phyloP scores from a whole-genome alignment of 1,139 yeast genomes.

The Diutina sp. region DNA sequence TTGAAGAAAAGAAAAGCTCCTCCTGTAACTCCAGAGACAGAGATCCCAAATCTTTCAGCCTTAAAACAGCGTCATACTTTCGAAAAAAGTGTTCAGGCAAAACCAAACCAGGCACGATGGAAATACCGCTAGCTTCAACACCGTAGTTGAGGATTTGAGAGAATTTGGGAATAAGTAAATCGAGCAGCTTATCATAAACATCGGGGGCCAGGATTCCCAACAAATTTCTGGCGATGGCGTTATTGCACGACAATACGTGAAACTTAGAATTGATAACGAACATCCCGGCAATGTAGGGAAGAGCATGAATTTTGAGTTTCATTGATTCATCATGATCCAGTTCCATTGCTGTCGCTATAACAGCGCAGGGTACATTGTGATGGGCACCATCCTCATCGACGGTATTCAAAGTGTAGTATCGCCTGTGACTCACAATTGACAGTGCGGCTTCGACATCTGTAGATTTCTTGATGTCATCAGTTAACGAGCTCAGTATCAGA shows the following conservation, averaged over 20 bases:
- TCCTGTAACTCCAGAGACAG: conserved; percentile 14
- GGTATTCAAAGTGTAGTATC: conserved; percentile 51
- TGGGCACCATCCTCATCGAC: conserved; percentile 16
- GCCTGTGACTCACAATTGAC: conserved; percentile 28
- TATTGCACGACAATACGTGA: conserved; percentile 53
- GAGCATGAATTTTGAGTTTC: conserved; percentile 52
- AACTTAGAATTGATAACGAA: conserved; percentile 45
- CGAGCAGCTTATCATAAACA: conserved; percentile 38
- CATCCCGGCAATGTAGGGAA: conserved; percentile 83
- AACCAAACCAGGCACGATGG: conserved; percentile 41
- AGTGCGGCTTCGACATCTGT: neutral
- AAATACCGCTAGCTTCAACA: conserved; percentile 8
- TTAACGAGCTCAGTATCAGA: neutral
- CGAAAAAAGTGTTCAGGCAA: conserved; percentile 86
- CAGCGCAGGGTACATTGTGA: conserved; percentile 50
- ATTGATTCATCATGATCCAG: conserved; percentile 23
- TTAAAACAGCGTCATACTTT: conserved; percentile 28
- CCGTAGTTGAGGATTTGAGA: conserved; percentile 38
- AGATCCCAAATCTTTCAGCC: conserved; percentile 8
- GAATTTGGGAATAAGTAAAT: conserved; percentile 56
- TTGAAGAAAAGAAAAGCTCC: conserved; percentile 41
- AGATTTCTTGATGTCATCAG: neutral
- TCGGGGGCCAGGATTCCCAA: conserved; percentile 51
- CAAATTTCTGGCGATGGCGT: conserved; percentile 64
- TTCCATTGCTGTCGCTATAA: conserved; percentile 47